Conservation (phyloP, 805 yeast species). For the Cyberlindnera euphorbiiphila region DNA sequence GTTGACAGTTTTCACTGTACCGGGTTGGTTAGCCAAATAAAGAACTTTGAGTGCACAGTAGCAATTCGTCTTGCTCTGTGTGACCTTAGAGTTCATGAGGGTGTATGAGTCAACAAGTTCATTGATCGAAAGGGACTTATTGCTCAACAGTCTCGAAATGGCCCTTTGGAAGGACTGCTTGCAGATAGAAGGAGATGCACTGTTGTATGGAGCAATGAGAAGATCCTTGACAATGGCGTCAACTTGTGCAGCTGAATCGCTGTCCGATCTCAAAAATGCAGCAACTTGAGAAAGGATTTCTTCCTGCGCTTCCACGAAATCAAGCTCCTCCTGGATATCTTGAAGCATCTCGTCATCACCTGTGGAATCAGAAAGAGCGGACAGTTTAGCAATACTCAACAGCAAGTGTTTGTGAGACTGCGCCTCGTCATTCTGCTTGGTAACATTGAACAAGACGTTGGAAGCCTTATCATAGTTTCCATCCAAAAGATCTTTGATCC, state of each 20-base stretch:
- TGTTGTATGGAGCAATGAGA: constrained; percentile 22
- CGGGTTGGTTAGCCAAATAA: constrained; percentile 31
- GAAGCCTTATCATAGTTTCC: constrained; percentile 50
- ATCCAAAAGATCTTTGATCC: constrained; percentile 65
- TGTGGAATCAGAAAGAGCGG: constrained; percentile 41
- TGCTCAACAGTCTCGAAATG: constrained; percentile 31
- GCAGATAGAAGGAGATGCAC: constrained; percentile 18
- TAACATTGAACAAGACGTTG: constrained; percentile 39
- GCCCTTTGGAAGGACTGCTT: constrained; percentile 26
- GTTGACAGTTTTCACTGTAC: constrained; percentile 31
- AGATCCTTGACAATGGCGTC: constrained; percentile 25
- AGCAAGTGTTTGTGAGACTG: constrained; percentile 49
- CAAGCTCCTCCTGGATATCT: constrained; percentile 49
- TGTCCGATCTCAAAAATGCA: constrained; percentile 30
- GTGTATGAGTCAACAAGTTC: constrained; percentile 54
- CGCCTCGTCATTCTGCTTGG: constrained; percentile 38
- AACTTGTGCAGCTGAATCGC: constrained; percentile 25
- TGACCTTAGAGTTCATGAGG: constrained; percentile 35
- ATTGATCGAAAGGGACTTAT: constrained; percentile 37
- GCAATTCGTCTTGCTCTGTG: constrained; percentile 30
- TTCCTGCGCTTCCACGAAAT: constrained; percentile 47
- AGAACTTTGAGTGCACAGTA: constrained; percentile 50
- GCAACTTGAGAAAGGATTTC: constrained; percentile 30
- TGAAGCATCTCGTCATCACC: constrained; percentile 29
- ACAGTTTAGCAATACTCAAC: constrained; percentile 68